Evolutionary conservation across 192 early-diverging fungal genomes (phyloP).

Genomic region (Backusella macrospora): DNA sequence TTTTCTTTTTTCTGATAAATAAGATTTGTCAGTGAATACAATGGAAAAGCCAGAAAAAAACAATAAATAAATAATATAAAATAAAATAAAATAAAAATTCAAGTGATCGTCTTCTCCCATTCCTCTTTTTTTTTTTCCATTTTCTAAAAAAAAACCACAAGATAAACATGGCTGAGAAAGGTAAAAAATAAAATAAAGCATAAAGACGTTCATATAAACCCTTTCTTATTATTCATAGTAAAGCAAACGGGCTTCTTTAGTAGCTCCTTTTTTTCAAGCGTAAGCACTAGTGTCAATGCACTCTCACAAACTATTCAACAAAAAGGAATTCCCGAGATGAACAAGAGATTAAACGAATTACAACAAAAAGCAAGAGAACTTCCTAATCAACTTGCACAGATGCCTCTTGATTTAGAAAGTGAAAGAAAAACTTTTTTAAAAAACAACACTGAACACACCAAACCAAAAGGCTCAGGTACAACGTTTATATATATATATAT

Average conservation of each 20-base stretch:
- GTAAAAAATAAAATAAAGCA: neutral
- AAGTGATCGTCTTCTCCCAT: neutral
- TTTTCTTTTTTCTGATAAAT: neutral
- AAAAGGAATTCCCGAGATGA: conserved; percentile 22
- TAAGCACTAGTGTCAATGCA: conserved; percentile 18
- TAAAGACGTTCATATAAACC: neutral
- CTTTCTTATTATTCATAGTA: neutral
- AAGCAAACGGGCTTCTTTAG: conserved; percentile 9
- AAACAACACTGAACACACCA: conserved; percentile 37
- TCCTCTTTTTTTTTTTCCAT: neutral
- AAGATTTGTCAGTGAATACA: neutral
- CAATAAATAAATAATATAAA: neutral
- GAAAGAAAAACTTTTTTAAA: conserved; percentile 54
- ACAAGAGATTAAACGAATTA: conserved; percentile 27
- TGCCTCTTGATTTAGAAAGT: conserved; percentile 46
- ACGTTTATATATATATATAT: no score
- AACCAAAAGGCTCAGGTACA: conserved; percentile 28
- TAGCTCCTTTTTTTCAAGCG: conserved; percentile 11
- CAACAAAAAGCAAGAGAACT: conserved; percentile 34
- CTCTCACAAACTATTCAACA: conserved; percentile 21
- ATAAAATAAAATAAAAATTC: neutral
- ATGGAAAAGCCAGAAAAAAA: neutral
- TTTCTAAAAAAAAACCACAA: neutral
- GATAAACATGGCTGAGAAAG: neutral
- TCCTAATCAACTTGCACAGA: conserved; percentile 22